These are phyloP conservation scores for Mycena alexandri DNA, from an alignment of 768 basidiomycete species.

Conservation along the genomic window DNA sequence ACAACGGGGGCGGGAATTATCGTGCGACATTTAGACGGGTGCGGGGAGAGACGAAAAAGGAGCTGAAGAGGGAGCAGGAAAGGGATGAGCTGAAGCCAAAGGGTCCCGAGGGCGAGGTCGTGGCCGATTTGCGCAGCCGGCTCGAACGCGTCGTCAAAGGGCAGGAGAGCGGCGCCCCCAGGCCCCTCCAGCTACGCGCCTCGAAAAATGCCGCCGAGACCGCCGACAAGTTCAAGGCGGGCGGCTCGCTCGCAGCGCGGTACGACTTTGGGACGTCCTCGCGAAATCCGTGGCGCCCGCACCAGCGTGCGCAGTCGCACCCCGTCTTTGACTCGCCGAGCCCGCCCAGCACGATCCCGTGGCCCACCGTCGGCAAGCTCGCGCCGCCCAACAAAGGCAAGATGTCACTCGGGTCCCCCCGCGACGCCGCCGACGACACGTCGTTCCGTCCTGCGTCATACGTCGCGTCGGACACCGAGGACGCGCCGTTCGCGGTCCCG, in stretches of 20 bases:
- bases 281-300: conserved; percentile 62
- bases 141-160: conserved; percentile 73
- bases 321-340: conserved; percentile 50
- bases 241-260: conserved; percentile 61
- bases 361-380: conserved; percentile 43
- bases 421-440: conserved; percentile 55
- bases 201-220: conserved; percentile 33
- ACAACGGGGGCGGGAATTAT: conserved; percentile 86
- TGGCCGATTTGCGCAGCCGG: conserved; percentile 69
- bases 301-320: conserved; percentile 62
- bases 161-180: conserved; percentile 42
- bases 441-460: conserved; percentile 41
- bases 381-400: conserved; percentile 18
- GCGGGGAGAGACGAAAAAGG: too few relatives aligned
- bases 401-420: conserved; percentile 62
- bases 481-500: conserved; percentile 41
- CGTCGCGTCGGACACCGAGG: conserved; percentile 45
- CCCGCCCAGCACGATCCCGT: conserved; percentile 55
- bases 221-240: conserved; percentile 49
- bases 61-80: conserved; percentile 9
- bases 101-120: conserved; percentile 60
- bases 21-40: conserved; percentile 71
- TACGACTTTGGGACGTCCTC: conserved; percentile 70
- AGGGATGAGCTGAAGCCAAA: conserved; percentile 39
- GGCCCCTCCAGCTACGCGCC: conserved; percentile 37